phyloP scores from a whole-genome alignment of 257 asterid species.

The Plantago major region DNA sequence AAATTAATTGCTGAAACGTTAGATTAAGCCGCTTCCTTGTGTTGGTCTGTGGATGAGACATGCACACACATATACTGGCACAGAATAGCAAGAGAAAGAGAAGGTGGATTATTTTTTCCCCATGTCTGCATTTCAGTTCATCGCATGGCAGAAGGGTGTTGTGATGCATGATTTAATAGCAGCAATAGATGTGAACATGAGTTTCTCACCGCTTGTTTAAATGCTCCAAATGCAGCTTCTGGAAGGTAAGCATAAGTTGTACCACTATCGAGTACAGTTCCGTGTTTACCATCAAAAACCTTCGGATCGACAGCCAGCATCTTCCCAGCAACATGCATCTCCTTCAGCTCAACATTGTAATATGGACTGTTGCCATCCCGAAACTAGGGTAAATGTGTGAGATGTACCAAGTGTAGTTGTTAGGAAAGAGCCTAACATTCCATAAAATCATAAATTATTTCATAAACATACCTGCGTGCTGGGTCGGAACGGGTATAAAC shows the following conservation, averaged over 20 bases:
- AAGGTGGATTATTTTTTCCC: background rate
- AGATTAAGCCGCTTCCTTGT: background rate
- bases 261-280: constrained; percentile 93
- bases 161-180: constrained; percentile 1
- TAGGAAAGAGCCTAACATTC: constrained; percentile 77
- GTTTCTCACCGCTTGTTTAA: constrained; percentile 80
- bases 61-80: background rate
- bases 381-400: constrained; percentile 99
- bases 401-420: constrained; percentile 85
- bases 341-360: constrained; percentile 96
- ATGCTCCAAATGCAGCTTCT: constrained; percentile 75
- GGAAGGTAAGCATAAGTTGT: constrained; percentile 98
- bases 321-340: constrained; percentile 96
- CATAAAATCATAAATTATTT: constrained; percentile 28
- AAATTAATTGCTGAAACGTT: background rate
- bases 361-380: constrained; percentile 99
- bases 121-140: too few relatives aligned
- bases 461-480: constrained; percentile 72
- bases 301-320: constrained; percentile 49
- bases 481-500: constrained; percentile 80
- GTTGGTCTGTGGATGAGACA: background rate
- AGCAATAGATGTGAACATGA: constrained; percentile 18
- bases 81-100: background rate
- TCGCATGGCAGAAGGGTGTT: background rate
- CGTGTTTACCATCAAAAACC: constrained; percentile 85